These are phyloP conservation scores for Sarocladium oryzae DNA, from an alignment of 2,329 filamentous ascomycete species.

Conservation along the genomic window DNA sequence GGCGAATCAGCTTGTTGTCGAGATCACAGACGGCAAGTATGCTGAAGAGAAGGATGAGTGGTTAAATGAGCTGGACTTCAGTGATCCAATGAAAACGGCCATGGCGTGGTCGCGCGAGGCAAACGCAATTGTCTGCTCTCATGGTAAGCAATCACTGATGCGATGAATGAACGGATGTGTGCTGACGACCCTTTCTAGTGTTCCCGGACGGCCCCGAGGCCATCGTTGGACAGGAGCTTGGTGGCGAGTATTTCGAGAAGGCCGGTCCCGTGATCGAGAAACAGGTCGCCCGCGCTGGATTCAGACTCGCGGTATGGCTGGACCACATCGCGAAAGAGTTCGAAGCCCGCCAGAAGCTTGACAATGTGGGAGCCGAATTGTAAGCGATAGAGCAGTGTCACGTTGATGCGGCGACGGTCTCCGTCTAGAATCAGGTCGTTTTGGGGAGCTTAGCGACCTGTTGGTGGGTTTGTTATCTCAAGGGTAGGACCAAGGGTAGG, in stretches of 20 bases:
- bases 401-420: not conserved
- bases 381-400: conserved; percentile 14
- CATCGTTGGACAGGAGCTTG: conserved; percentile 54
- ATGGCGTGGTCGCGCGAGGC: conserved; percentile 58
- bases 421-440: not conserved
- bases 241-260: conserved; percentile 55
- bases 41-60: conserved; percentile 42
- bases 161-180: not conserved
- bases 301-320: conserved; percentile 61
- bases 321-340: conserved; percentile 50
- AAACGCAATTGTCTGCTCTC: conserved; percentile 55
- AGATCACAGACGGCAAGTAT: conserved; percentile 53
- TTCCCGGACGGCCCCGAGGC: conserved; percentile 54
- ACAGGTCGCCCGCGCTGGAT: conserved; percentile 63
- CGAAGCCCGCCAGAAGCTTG: conserved; percentile 16
- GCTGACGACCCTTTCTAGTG: conserved; percentile 50
- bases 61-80: conserved; percentile 50
- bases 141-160: conserved; percentile 37
- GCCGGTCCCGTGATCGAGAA: conserved; percentile 59
- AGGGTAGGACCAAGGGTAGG: not conserved
- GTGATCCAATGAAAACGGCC: conserved; percentile 47
- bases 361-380: conserved; percentile 21
- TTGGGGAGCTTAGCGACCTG: not conserved
- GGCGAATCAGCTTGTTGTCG: conserved; percentile 47
- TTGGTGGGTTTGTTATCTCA: not conserved